Conservation (phyloP, 192 early-diverging fungal genomes). For the Coemansia sp. region DNA sequence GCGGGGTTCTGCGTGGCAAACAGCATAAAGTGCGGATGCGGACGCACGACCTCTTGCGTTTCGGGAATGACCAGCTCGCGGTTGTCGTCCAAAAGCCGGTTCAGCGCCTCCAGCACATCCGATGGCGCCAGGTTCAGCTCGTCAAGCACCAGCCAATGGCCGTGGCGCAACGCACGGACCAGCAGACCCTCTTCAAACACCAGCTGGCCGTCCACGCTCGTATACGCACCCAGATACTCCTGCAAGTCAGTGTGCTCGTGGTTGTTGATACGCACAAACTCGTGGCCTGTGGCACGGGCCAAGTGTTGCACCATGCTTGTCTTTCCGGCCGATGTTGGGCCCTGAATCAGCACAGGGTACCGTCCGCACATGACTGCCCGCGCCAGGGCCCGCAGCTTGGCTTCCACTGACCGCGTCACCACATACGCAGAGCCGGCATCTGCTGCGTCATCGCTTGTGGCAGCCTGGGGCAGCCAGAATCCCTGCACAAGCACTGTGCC, state of each 20-base stretch:
- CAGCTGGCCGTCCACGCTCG: conserved; percentile 80
- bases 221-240: conserved; percentile 94
- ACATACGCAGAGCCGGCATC: conserved; percentile 62
- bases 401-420: conserved; percentile 81
- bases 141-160: conserved; percentile 98
- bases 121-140: conserved; percentile 97
- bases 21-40: conserved; percentile 94
- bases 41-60: conserved; percentile 89
- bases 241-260: conserved; percentile 99
- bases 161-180: conserved; percentile 88
- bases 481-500: conserved; percentile 74
- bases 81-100: conserved; percentile 96
- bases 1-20: conserved; percentile 99
- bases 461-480: conserved; percentile 75
- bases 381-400: conserved; percentile 83
- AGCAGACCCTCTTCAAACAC: conserved; percentile 96
- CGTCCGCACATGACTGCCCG: conserved; percentile 87
- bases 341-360: conserved; percentile 96
- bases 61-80: conserved; percentile 94
- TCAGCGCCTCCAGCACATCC: conserved; percentile 98
- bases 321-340: conserved; percentile 96
- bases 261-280: conserved; percentile 97
- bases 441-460: conserved; percentile 29
- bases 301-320: conserved; percentile 98
- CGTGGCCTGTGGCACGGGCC: conserved; percentile 86